Evolutionary conservation across 2,329 filamentous ascomycete species (phyloP).

Genomic region (Oidium heveae): DNA sequence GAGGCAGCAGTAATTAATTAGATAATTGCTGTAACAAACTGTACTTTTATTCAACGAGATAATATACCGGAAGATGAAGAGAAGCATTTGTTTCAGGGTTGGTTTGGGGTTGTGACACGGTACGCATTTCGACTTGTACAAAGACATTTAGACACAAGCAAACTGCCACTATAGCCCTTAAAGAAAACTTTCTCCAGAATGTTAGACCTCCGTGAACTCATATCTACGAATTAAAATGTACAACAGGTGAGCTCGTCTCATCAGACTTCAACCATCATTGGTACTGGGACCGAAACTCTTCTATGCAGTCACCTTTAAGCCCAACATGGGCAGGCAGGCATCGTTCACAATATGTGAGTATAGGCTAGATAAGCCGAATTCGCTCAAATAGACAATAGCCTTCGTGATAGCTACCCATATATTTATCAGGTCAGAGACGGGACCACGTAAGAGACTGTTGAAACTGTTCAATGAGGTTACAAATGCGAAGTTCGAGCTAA

Average conservation of each 20-base stretch:
- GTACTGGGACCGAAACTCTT: not conserved
- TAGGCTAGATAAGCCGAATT: constrained; percentile 1
- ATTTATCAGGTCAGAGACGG: not conserved
- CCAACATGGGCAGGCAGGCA: not conserved
- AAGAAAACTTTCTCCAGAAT: no score
- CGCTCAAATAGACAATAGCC: not conserved
- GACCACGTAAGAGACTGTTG: not conserved
- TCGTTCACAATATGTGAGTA: not conserved
- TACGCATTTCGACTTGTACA: no score
- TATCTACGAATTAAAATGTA: not conserved
- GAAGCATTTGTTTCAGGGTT: no score
- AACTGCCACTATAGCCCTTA: no score
- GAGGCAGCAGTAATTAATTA: no score
- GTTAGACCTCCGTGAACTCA: not conserved
- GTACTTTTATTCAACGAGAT: no score
- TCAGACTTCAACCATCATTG: not conserved
- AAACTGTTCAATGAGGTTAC: not conserved
- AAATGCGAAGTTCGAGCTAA: not conserved
- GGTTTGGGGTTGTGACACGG: no score
- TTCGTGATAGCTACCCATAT: not conserved
- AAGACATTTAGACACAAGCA: no score
- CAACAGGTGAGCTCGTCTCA: not conserved
- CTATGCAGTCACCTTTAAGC: not conserved
- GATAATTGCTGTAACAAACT: no score
- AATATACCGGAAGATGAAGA: no score